These are phyloP conservation scores for Tilletia setariae DNA, from an alignment of 1,284 basidiomycete genomes.

Conservation along the genomic window DNA sequence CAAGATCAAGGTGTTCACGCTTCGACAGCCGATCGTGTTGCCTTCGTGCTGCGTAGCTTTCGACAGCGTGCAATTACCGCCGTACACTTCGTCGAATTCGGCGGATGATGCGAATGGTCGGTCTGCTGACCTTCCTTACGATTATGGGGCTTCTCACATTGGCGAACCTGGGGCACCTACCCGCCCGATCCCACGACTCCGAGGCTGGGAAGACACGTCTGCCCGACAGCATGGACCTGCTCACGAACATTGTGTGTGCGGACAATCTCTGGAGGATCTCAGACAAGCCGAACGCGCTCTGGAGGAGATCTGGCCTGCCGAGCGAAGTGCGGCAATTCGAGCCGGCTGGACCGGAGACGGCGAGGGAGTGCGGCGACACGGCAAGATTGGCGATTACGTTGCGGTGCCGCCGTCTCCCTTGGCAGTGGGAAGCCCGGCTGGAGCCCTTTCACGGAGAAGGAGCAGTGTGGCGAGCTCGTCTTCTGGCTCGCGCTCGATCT, in stretches of 20 bases:
- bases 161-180: slow-evolving; percentile 21
- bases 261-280: slow-evolving; percentile 48
- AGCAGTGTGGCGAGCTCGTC: neutral
- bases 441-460: neutral
- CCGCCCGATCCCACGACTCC: slow-evolving; percentile 20
- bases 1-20: slow-evolving; percentile 50
- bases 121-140: slow-evolving; percentile 29
- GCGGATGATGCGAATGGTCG: neutral
- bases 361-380: slow-evolving; percentile 30
- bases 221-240: slow-evolving; percentile 33
- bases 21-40: slow-evolving; percentile 46
- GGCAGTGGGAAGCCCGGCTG: neutral
- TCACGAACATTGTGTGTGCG: slow-evolving; percentile 53
- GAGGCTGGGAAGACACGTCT: slow-evolving; percentile 24
- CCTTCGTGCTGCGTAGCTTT: slow-evolving; percentile 53
- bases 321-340: slow-evolving; percentile 30
- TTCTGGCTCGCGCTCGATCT: neutral
- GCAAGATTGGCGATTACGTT: slow-evolving; percentile 44
- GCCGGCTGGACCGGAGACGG: neutral
- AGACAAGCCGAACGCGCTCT: slow-evolving; percentile 40
- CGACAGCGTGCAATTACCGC: slow-evolving; percentile 49
- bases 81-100: slow-evolving; percentile 38
- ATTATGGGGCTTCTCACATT: slow-evolving; percentile 22
- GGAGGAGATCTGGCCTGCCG: slow-evolving; percentile 38
- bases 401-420: neutral